phyloP scores from a whole-genome alignment of 306 rosid species.

The Ceratonia siliqua region DNA sequence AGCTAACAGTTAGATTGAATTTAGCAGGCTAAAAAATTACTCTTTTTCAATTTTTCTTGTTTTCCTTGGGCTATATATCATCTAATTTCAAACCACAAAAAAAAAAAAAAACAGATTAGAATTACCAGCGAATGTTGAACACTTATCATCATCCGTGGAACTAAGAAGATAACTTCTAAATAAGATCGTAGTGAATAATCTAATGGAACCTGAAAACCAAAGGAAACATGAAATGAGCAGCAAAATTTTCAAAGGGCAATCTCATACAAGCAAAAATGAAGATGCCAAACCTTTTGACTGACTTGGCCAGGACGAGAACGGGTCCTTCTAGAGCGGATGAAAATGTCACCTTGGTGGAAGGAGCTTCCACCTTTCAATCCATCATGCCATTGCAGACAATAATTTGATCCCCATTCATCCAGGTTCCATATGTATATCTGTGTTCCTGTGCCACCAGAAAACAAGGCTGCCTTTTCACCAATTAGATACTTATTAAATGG shows the following conservation, averaged over 20 bases:
- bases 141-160: conserved; percentile 61
- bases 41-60: background rate
- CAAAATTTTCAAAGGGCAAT: conserved; percentile 1
- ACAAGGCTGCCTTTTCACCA: conserved; percentile 59
- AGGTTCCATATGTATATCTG: conserved; percentile 62
- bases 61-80: background rate
- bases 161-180: conserved; percentile 59
- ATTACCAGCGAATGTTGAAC: conserved; percentile 57
- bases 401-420: conserved; percentile 58
- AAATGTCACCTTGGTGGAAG: conserved; percentile 57
- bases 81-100: conserved; percentile 1
- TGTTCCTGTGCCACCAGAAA: conserved; percentile 51
- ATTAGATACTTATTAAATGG: conserved; percentile 59
- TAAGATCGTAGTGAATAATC: conserved; percentile 62
- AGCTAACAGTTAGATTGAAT: conserved; percentile 24
- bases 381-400: conserved; percentile 51
- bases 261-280: background rate
- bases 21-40: background rate
- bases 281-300: conserved; percentile 46
- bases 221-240: conserved; percentile 15
- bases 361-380: conserved; percentile 53
- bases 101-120: background rate
- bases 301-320: conserved; percentile 63
- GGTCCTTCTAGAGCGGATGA: conserved; percentile 45
- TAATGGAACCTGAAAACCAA: conserved; percentile 48